Evolutionary conservation across 306 rosid genomes (phyloP), one percentile per base, ranked within the genome.

Genomic region (Pueraria montana): DNA sequence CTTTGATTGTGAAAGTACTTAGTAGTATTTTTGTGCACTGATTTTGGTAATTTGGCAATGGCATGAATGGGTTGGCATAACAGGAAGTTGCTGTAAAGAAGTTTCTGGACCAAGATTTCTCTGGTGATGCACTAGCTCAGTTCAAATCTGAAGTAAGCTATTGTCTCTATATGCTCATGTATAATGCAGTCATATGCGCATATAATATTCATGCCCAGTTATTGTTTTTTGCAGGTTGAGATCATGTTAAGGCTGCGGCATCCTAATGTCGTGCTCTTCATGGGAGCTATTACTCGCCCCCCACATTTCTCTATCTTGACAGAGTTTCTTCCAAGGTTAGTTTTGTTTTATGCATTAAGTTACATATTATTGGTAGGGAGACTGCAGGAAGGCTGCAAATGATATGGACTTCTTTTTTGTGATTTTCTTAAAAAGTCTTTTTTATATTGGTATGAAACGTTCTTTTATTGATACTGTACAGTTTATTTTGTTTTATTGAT

Each of bases 31-130:
- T 79, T 77, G 66, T 78, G 74, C 56, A 32, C 38, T 65, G 76
- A 43, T 84, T 55, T 34, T 78, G 21, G 48, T 78, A 48, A 66
- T 68, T 36, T 82, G 69, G 56, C 82, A 65, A n/a, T n/a, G 49
- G 58, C 83, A 66, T 56, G 72, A 81, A 72, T 82, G 77, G 76
- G 75, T 84, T 87, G 72, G 38, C 76, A 80, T 80, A 32, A 69
- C 84, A 96, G 99, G 99, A 94, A 90, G 99, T 96, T 80, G 99
- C 99, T 71, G 99, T 96, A 84, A 96, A 96, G 91, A 96, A 96
- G 88, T 96, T 96, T 89, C 87, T 96, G 21, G 93, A 92, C 88
- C 99, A 96, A 92, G 99, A 88, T 82, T 86, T 96, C 77, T 94
- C 99, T 52, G 99, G 99, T 40, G 98, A 93, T 87, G 97, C 98